phyloP scores from a whole-genome alignment of 2,329 filamentous ascomycete genomes.

The Xylaria sp. region DNA sequence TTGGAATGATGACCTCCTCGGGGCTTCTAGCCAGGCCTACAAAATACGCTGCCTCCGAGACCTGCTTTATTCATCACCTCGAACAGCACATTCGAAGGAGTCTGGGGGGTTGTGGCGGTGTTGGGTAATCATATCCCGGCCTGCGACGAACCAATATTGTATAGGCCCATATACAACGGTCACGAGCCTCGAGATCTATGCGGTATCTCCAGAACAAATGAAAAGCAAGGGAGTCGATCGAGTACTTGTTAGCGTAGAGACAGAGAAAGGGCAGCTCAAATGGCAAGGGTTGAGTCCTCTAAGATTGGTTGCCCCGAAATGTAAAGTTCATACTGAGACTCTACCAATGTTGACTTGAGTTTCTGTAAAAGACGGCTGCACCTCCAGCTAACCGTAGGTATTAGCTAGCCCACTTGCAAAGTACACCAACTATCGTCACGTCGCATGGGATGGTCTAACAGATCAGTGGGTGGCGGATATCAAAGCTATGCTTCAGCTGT shows the following conservation, averaged over 20 bases:
- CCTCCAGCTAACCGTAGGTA: neutral
- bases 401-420: slow-evolving; percentile 20
- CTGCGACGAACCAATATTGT: neutral
- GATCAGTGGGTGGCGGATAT: slow-evolving; percentile 12
- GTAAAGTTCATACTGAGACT: slow-evolving; percentile 17
- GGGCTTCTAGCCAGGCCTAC: slow-evolving; percentile 16
- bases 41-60: slow-evolving; percentile 16
- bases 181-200: neutral
- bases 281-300: slow-evolving; percentile 18
- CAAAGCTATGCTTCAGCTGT: slow-evolving; percentile 7
- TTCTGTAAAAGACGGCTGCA: neutral
- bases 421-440: slow-evolving; percentile 18
- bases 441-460: slow-evolving; percentile 17
- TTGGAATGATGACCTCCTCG: slow-evolving; percentile 17
- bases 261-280: slow-evolving; percentile 20
- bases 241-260: slow-evolving; percentile 10
- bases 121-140: slow-evolving; percentile 18
- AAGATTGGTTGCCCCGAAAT: slow-evolving; percentile 14
- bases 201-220: neutral
- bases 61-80: neutral
- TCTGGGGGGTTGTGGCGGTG: slow-evolving; percentile 7
- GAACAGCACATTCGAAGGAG: slow-evolving; percentile 1
- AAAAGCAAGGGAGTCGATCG: slow-evolving; percentile 4
- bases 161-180: neutral
- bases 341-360: neutral